phyloP scores from a whole-genome alignment of 1,139 yeast genomes.

The Ogataea hybrid region DNA sequence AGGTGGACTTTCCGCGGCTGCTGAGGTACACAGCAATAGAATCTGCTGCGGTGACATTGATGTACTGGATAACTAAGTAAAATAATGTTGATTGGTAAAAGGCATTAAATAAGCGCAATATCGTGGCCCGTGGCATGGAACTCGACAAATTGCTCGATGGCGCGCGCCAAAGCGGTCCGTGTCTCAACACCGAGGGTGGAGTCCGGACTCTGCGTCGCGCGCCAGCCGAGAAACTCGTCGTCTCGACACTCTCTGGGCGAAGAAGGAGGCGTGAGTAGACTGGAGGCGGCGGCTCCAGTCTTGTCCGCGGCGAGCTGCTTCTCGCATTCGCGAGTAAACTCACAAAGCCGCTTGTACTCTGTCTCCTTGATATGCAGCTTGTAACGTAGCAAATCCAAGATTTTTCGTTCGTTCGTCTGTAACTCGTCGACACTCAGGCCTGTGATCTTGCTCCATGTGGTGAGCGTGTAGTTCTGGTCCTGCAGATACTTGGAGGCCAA shows the following conservation, averaged over 20 bases:
- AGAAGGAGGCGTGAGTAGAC: constrained; percentile 17
- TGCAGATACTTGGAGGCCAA: constrained; percentile 71
- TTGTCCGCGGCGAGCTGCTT: neutral
- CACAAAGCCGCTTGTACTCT: constrained; percentile 44
- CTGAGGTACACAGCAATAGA: neutral
- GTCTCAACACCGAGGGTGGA: constrained; percentile 17
- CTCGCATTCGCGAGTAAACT: constrained; percentile 25
- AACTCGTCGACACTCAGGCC: constrained; percentile 56
- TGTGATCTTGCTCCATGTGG: constrained; percentile 75
- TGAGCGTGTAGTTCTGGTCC: constrained; percentile 67
- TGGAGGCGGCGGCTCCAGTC: neutral
- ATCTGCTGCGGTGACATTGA: neutral
- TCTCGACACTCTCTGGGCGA: constrained; percentile 18
- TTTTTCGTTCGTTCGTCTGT: constrained; percentile 50
- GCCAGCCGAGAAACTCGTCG: constrained; percentile 5
- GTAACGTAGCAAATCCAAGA: constrained; percentile 55
- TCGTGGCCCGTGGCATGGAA: constrained; percentile 15
- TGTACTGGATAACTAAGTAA: constrained; percentile 3
- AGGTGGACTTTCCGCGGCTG: neutral
- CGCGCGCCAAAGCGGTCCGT: constrained; percentile 9
- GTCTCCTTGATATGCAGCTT: constrained; percentile 49
- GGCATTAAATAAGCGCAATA: neutral
- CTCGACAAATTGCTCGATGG: constrained; percentile 5
- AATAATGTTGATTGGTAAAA: too few relatives aligned
- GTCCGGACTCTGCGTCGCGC: constrained; percentile 8